Evolutionary conservation across 768 basidiomycete species (phyloP).

Genomic region (Dendrothele bispora): DNA sequence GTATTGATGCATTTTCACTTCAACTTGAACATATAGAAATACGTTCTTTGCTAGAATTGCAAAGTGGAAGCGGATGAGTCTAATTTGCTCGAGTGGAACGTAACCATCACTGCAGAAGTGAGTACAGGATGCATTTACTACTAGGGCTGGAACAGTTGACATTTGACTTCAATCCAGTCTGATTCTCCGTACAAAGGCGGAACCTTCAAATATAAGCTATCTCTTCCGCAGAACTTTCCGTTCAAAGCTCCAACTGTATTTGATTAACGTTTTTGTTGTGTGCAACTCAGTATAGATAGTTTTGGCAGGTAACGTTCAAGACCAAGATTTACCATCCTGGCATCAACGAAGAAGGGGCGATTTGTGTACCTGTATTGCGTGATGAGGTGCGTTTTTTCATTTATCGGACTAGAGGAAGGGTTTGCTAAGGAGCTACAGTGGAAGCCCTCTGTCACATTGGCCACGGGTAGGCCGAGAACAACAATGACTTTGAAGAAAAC

Average conservation of each 20-base stretch:
- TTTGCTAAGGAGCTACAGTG: constrained; percentile 59
- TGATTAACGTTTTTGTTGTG: not conserved
- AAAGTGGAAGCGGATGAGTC: constrained; percentile 63
- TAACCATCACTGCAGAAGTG: constrained; percentile 73
- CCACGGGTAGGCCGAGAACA: constrained; percentile 66
- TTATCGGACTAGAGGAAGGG: no score
- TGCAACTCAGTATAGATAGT: not conserved
- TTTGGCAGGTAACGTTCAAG: constrained; percentile 69
- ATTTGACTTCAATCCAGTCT: constrained; percentile 38
- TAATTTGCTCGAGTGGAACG: constrained; percentile 78
- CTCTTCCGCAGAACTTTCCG: constrained; percentile 79
- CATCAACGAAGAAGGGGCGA: constrained; percentile 85
- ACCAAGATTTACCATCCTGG: constrained; percentile 92
- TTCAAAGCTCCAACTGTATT: constrained; percentile 83
- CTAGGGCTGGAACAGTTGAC: constrained; percentile 4
- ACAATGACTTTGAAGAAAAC: no score
- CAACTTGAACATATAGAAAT: constrained; percentile 11
- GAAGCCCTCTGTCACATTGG: constrained; percentile 79
- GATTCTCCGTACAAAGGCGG: constrained; percentile 85
- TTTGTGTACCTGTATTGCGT: constrained; percentile 81
- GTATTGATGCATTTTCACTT: constrained; percentile 37
- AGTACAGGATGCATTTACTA: constrained; percentile 29
- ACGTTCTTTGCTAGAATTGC: constrained; percentile 48
- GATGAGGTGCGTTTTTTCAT: constrained; percentile 63
- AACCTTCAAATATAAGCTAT: constrained; percentile 71